phyloP scores from a whole-genome alignment of 495 filamentous ascomycete species.

The Aspergillus carlsbadensis region DNA sequence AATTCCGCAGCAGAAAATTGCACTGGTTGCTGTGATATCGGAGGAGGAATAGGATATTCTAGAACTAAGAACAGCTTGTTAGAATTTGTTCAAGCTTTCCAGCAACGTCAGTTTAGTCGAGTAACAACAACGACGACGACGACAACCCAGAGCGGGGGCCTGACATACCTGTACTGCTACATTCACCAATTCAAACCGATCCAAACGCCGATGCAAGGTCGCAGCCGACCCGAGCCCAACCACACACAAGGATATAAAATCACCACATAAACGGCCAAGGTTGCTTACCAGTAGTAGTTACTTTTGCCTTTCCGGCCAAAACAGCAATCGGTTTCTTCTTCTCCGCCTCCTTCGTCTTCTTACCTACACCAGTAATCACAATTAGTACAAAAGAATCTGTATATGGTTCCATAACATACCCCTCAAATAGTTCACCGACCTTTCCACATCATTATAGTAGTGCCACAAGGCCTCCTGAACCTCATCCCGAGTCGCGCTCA shows the following conservation, averaged over 20 bases:
- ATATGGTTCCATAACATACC: conserved; percentile 41
- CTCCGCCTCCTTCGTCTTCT: conserved; percentile 40
- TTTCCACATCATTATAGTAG: conserved; percentile 91
- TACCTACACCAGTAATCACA: conserved; percentile 31
- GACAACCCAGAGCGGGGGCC: conserved; percentile 13
- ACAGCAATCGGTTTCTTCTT: conserved; percentile 39
- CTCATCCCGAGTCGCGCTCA: conserved; percentile 51
- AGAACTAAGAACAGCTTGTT: conserved; percentile 44
- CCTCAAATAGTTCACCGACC: conserved; percentile 74
- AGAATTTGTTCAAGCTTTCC: conserved; percentile 40
- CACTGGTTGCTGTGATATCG: conserved; percentile 16
- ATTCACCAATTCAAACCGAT: conserved; percentile 17
- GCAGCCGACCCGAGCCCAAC: conserved; percentile 34
- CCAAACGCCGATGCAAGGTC: not conserved
- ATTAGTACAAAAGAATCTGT: not conserved
- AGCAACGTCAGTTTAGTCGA: conserved; percentile 35
- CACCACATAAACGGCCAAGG: conserved; percentile 8
- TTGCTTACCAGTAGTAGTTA: conserved; percentile 51
- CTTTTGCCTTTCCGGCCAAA: conserved; percentile 35
- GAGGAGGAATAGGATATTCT: conserved; percentile 30
- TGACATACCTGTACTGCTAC: not conserved
- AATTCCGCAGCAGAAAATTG: conserved; percentile 55
- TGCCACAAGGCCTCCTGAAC: conserved; percentile 92
- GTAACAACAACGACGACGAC: conserved; percentile 17
- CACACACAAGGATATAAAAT: conserved; percentile 17